Evolutionary conservation across 2,329 filamentous ascomycete species (phyloP).

Genomic region (Monosporascus cannonballus): DNA sequence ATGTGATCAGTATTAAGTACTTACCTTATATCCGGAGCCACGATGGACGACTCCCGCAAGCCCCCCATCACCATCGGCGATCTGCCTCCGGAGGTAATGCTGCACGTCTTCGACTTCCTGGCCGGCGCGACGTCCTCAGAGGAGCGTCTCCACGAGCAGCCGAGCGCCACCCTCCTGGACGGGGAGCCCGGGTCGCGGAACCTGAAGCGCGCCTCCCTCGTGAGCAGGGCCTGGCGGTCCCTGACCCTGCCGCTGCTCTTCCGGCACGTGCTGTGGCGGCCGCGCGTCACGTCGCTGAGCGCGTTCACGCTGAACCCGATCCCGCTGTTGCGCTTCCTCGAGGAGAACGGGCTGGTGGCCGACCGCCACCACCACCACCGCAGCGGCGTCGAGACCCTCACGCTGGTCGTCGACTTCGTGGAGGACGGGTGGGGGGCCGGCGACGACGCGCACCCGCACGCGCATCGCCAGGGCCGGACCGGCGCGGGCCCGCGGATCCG

Average conservation of each 20-base stretch:
- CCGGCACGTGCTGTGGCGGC: constrained; percentile 41
- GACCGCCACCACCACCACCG: constrained; percentile 7
- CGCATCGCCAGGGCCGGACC: constrained; percentile 8
- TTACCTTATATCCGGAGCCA: not conserved
- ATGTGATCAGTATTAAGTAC: no score
- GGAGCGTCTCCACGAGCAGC: constrained; percentile 42
- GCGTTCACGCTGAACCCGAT: constrained; percentile 25
- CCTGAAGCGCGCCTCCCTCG: constrained; percentile 52
- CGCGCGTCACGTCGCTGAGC: constrained; percentile 17
- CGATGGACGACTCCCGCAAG: not conserved
- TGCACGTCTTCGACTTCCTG: constrained; percentile 51
- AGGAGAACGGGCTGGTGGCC: constrained; percentile 22
- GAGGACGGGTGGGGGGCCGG: constrained; percentile 17
- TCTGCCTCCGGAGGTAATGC: constrained; percentile 57
- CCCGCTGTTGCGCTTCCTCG: constrained; percentile 34
- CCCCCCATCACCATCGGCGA: constrained; percentile 17
- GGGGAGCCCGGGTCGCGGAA: constrained; percentile 23
- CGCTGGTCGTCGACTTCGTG: constrained; percentile 31
- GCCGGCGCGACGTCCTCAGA: constrained; percentile 43
- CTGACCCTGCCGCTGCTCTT: constrained; percentile 52
- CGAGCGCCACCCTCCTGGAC: constrained; percentile 34
- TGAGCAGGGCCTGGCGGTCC: constrained; percentile 47
- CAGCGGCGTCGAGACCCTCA: constrained; percentile 35
- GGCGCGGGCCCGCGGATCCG: constrained; percentile 25
- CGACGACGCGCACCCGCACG: constrained; percentile 4